These are phyloP conservation scores for Pelargonium citronellum DNA, from an alignment of 441 rosid genomes.

Conservation along the genomic window DNA sequence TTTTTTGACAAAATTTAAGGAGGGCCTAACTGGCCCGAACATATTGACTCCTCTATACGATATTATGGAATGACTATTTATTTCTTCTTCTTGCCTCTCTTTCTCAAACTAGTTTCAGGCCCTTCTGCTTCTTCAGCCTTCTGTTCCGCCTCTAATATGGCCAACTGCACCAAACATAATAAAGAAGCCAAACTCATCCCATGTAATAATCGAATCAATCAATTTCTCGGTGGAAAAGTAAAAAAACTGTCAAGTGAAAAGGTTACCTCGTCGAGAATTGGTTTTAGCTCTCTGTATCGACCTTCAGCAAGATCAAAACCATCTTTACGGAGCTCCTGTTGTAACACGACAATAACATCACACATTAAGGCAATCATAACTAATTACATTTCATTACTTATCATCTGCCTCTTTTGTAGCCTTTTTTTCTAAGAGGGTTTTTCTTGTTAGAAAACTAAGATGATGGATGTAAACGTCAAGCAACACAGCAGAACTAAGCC, in stretches of 20 bases:
- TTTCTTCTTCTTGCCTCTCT: slow-evolving; percentile 67
- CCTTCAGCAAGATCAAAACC: slow-evolving; percentile 93
- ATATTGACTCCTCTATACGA: background rate
- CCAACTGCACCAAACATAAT: slow-evolving; percentile 43
- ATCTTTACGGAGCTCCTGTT: slow-evolving; percentile 89
- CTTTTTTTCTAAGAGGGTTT: too few species aligned
- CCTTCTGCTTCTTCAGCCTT: slow-evolving; percentile 91
- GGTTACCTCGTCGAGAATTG: slow-evolving; percentile 84
- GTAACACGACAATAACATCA: slow-evolving; percentile 15
- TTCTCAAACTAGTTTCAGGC: slow-evolving; percentile 62
- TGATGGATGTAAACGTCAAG: background rate
- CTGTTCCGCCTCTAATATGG: slow-evolving; percentile 84
- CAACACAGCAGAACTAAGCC: background rate
- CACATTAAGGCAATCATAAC: background rate
- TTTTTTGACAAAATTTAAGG: slow-evolving; percentile 8
- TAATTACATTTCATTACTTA: background rate
- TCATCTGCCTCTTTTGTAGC: too few species aligned
- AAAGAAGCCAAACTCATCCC: slow-evolving; percentile 1
- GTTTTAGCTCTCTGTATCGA: slow-evolving; percentile 84
- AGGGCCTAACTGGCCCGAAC: background rate
- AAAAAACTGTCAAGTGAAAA: slow-evolving; percentile 4
- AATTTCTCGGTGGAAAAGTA: background rate
- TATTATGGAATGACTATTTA: background rate
- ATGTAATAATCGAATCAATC: background rate
- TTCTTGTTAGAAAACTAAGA: background rate